Evolutionary conservation across 2,329 filamentous ascomycete species (phyloP).

Genomic region (Aspergillus alliaceus): DNA sequence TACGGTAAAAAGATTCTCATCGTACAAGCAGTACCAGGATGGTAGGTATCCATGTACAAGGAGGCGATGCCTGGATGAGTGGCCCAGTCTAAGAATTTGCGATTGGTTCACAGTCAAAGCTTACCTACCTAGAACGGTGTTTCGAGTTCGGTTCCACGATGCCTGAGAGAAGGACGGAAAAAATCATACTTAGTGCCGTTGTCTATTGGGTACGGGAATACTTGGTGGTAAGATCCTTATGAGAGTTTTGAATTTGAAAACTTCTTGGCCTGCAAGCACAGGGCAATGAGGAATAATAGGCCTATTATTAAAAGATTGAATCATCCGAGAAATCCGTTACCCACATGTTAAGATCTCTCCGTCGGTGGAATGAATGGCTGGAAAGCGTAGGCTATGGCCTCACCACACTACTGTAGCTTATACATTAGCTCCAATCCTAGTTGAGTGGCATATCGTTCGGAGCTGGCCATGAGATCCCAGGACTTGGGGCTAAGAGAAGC

Average conservation of each 20-base stretch:
- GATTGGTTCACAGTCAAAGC: neutral
- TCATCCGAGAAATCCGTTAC: neutral
- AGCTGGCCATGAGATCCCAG: neutral
- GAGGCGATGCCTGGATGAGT: neutral
- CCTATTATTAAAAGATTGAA: neutral
- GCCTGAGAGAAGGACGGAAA: too few species aligned
- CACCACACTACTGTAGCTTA: conserved; percentile 3
- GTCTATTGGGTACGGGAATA: neutral
- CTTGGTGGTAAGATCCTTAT: neutral
- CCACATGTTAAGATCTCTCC: neutral
- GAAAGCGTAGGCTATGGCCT: neutral
- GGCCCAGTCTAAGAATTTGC: neutral
- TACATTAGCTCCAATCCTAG: neutral
- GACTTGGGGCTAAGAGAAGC: neutral
- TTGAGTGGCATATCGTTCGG: neutral
- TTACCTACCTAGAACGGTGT: neutral
- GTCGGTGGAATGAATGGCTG: neutral
- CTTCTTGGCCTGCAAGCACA: neutral
- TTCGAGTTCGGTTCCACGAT: neutral
- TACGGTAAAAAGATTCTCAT: neutral
- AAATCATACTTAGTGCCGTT: neutral
- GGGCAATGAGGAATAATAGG: neutral
- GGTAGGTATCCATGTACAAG: neutral
- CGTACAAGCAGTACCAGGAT: neutral
- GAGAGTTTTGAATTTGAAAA: neutral